Conservation (phyloP, 1,139 yeast genomes). For the Debaryomyces coudertii region DNA sequence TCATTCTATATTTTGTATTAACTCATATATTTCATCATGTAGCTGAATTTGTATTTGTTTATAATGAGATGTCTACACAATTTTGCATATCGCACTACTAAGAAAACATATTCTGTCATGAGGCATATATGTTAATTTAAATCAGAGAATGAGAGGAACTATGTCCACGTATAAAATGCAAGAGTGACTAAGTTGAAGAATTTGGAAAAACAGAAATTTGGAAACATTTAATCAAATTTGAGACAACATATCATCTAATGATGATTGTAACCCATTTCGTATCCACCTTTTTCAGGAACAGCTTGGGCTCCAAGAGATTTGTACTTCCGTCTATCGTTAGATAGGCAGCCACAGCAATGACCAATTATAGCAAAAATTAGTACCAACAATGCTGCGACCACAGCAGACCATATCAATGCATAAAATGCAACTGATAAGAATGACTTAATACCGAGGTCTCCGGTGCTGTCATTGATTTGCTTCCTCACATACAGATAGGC, state of each 20-base stretch:
- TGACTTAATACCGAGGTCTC: constrained; percentile 38
- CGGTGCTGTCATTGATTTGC: constrained; percentile 34
- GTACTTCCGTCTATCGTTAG: constrained; percentile 36
- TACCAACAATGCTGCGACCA: constrained; percentile 40
- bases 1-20: constrained; percentile 11
- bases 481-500: constrained; percentile 33
- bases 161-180: neutral
- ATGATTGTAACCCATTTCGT: constrained; percentile 35
- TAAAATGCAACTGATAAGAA: constrained; percentile 45
- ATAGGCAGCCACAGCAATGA: constrained; percentile 48
- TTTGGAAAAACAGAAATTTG: neutral
- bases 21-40: neutral
- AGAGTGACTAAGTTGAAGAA: neutral
- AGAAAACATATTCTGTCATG: neutral
- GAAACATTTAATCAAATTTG: neutral
- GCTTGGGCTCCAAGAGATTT: constrained; percentile 25
- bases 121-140: neutral
- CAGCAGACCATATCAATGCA: constrained; percentile 48
- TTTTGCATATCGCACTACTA: constrained; percentile 9
- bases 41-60: neutral
- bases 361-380: constrained; percentile 42
- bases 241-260: neutral
- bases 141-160: neutral
- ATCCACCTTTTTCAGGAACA: constrained; percentile 10
- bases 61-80: constrained; percentile 2